These are phyloP conservation scores for Trypanosoma scelopori DNA, from an alignment of 208 protist species.

Conservation along the genomic window DNA sequence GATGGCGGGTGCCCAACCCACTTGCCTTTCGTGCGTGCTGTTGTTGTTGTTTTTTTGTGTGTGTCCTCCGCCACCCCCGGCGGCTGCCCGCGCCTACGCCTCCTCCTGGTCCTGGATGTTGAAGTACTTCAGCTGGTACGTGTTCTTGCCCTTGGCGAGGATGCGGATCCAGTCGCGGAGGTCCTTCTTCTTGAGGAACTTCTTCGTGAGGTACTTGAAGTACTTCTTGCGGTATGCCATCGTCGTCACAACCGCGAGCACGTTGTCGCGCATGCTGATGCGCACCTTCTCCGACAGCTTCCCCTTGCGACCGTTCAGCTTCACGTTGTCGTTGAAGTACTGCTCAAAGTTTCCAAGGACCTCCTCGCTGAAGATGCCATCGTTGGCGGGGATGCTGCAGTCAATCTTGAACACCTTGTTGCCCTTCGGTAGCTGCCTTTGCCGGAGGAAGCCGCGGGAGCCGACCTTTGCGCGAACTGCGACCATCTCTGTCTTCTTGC, in stretches of 20 bases:
- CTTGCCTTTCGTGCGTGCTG: not conserved
- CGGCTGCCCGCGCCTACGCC: conserved; percentile 34
- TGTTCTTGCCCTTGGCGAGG: conserved; percentile 93
- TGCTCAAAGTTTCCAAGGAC: conserved; percentile 92
- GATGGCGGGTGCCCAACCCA: not conserved
- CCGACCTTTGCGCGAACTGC: conserved; percentile 91
- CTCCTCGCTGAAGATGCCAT: conserved; percentile 81
- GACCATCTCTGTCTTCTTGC: conserved; percentile 56
- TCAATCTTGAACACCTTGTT: conserved; percentile 88
- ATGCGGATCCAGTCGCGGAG: conserved; percentile 98
- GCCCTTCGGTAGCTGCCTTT: conserved; percentile 86
- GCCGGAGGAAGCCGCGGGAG: conserved; percentile 77
- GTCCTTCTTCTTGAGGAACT: conserved; percentile 99
- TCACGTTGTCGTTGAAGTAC: conserved; percentile 96
- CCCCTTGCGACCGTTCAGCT: conserved; percentile 98
- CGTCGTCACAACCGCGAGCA: conserved; percentile 87
- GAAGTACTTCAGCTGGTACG: conserved; percentile 98
- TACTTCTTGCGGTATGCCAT: conserved; percentile 98
- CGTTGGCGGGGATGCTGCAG: conserved; percentile 47
- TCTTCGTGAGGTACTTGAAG: conserved; percentile 99
- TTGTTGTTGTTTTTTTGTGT: too few species aligned
- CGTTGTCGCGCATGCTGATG: conserved; percentile 85
- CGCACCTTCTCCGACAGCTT: conserved; percentile 95
- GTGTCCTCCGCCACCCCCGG: too few species aligned
- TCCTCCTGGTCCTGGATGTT: conserved; percentile 96